phyloP scores from a whole-genome alignment of 2,329 filamentous ascomycete species.

The Metarhizium guizhouense region DNA sequence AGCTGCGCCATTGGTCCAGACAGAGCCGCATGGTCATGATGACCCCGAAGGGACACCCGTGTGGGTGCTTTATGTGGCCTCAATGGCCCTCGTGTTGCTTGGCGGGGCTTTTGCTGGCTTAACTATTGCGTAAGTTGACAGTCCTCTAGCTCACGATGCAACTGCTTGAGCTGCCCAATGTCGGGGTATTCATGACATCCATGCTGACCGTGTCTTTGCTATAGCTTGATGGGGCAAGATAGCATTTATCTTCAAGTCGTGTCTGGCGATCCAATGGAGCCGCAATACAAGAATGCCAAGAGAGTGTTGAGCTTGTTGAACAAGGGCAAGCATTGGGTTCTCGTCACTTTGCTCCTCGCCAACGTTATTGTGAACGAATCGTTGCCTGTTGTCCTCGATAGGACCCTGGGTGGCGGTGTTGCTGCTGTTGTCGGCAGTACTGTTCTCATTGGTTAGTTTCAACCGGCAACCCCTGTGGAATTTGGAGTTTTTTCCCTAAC shows the following conservation, averaged over 20 bases:
- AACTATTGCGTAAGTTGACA: slow-evolving; percentile 64
- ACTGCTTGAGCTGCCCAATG: background rate
- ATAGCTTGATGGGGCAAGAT: slow-evolving; percentile 61
- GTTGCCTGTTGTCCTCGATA: slow-evolving; percentile 86
- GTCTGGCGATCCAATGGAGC: slow-evolving; percentile 70
- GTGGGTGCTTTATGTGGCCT: slow-evolving; percentile 74
- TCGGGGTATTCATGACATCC: background rate
- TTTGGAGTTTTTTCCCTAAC: slow-evolving; percentile 8
- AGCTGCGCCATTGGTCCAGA: slow-evolving; percentile 33
- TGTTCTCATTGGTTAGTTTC: slow-evolving; percentile 70
- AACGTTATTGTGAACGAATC: slow-evolving; percentile 99
- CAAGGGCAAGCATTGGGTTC: slow-evolving; percentile 93
- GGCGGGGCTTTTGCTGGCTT: slow-evolving; percentile 92
- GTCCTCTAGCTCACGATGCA: background rate
- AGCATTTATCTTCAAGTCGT: slow-evolving; percentile 97
- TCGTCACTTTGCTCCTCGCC: slow-evolving; percentile 85
- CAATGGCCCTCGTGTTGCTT: slow-evolving; percentile 70
- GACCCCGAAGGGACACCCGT: slow-evolving; percentile 54
- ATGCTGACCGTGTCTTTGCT: slow-evolving; percentile 1
- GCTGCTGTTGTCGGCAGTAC: slow-evolving; percentile 92
- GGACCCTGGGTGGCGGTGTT: slow-evolving; percentile 88
- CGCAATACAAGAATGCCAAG: slow-evolving; percentile 78
- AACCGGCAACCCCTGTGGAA: too few relatives aligned
- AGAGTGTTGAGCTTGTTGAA: slow-evolving; percentile 73
- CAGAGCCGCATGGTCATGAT: slow-evolving; percentile 24